Conservation (phyloP, 768 basidiomycete species). For the Leccinum subgranulosum region DNA sequence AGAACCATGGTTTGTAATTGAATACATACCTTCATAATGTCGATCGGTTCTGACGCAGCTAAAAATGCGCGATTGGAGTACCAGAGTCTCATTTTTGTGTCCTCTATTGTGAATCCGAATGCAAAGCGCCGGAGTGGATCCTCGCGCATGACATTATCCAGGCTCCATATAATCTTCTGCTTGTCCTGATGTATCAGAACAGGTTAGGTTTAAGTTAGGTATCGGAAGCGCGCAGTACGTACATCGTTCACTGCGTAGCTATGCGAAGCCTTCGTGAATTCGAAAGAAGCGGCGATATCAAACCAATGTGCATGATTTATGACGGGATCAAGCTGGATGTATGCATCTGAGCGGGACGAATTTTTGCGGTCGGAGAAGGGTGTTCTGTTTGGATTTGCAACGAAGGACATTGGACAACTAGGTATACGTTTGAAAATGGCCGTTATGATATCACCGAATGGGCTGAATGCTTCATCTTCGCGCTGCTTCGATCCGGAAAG, state of each 20-base stretch:
- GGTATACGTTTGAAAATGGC: neutral
- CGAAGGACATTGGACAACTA: neutral
- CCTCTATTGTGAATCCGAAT: neutral
- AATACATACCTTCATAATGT: neutral
- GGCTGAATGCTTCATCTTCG: neutral
- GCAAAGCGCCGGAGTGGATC: neutral
- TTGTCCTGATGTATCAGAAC: constrained; percentile 6
- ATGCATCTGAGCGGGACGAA: neutral
- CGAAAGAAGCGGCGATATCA: neutral
- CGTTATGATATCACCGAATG: neutral
- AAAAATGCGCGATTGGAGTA: constrained; percentile 1
- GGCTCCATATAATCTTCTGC: constrained; percentile 25
- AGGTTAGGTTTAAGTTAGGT: neutral
- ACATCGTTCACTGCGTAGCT: neutral
- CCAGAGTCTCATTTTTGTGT: constrained; percentile 26
- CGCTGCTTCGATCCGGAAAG: neutral
- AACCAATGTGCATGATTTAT: neutral
- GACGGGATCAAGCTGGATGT: neutral
- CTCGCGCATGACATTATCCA: constrained; percentile 4
- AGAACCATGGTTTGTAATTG: neutral
- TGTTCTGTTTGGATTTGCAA: neutral
- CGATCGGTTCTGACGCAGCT: neutral
- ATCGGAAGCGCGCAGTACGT: neutral
- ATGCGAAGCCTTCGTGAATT: neutral
- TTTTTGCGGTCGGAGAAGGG: neutral